Conservation (phyloP, 306 rosid species). For the Myrica gale region DNA sequence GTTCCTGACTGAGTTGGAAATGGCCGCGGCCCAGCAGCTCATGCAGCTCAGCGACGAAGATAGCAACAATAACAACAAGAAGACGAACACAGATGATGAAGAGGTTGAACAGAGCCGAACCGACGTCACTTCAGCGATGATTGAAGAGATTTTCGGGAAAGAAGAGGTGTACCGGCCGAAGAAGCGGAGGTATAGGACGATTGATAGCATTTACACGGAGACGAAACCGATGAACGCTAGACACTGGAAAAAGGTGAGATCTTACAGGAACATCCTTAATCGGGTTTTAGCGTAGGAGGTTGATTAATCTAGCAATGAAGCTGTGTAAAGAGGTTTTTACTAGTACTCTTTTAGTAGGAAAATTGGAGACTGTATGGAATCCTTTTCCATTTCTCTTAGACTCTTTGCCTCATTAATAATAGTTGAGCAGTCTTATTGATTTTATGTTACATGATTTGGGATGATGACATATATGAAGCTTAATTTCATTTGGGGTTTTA, state of each 20-base stretch:
- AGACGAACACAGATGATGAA: background rate
- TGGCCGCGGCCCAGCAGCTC: slow-evolving; percentile 44
- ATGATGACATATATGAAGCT: background rate
- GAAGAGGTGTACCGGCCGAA: slow-evolving; percentile 33
- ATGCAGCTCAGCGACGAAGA: slow-evolving; percentile 62
- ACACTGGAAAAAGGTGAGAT: slow-evolving; percentile 13
- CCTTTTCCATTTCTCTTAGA: background rate
- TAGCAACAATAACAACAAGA: slow-evolving; percentile 17
- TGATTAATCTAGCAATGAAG: background rate
- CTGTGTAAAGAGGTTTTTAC: background rate
- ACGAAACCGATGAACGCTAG: slow-evolving; percentile 30
- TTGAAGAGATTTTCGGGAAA: slow-evolving; percentile 54
- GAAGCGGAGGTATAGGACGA: slow-evolving; percentile 49
- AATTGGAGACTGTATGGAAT: background rate
- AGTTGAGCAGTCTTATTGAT: background rate
- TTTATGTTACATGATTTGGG: background rate
- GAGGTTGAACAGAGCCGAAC: slow-evolving; percentile 29
- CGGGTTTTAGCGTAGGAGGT: background rate
- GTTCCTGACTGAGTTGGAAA: slow-evolving; percentile 30
- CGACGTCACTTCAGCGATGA: slow-evolving; percentile 32
- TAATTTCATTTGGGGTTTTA: background rate
- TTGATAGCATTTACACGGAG: slow-evolving; percentile 42
- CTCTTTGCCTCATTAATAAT: background rate
- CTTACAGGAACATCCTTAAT: background rate
- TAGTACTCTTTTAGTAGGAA: background rate